Evolutionary conservation across 1,284 basidiomycete species (phyloP), one percentile per base, ranked within the genome.

Genomic region (Tylopilus orsonianus): DNA sequence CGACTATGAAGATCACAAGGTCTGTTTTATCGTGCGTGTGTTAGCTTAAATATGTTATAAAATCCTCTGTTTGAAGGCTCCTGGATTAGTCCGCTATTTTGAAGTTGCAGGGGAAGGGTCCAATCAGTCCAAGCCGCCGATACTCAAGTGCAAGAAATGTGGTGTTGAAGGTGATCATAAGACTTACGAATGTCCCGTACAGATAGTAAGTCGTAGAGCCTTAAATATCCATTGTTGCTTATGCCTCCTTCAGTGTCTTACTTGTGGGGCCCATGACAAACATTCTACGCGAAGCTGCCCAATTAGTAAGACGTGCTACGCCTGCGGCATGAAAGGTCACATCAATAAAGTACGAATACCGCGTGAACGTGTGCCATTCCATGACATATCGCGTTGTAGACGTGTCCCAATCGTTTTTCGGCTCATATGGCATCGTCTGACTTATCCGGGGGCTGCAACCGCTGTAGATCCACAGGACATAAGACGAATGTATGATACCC

Each of bases 301-400:
- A 1, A 85, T 91, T 50, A 85, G 83, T 62, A 85, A 93, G 60
- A 84, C 81, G 5, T 96, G 93, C 62, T 95, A 85, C 65, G 80
- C 77, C 3, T 97, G 93, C 60, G 90, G 90, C 23, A 85, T 87
- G 78, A 85, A 87, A 60, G 93, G 93, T 1, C 93, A 97, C 62
- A 79, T 92, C 41, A 87, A 80, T 53, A 76, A 72, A 54, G 87
- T 88, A 78, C 32, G 62, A 39, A 13, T 29, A 9, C 18, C 18
- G 1, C 13, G 13, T 18, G n/a, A 40, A 6, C 14, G 7, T 36
- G 19, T 38, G 35, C 18, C 27, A 32, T 34, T 37, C 34, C 33
- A 19, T 33, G 23, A 49, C 22, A 39, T 55, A 44, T 53, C 41
- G 13, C 27, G 10, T 47, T 39, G 30, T 54, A 92, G 87, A 83